Conservation (phyloP, 345 rosid genomes). For the Gossypium ekmanianum region DNA sequence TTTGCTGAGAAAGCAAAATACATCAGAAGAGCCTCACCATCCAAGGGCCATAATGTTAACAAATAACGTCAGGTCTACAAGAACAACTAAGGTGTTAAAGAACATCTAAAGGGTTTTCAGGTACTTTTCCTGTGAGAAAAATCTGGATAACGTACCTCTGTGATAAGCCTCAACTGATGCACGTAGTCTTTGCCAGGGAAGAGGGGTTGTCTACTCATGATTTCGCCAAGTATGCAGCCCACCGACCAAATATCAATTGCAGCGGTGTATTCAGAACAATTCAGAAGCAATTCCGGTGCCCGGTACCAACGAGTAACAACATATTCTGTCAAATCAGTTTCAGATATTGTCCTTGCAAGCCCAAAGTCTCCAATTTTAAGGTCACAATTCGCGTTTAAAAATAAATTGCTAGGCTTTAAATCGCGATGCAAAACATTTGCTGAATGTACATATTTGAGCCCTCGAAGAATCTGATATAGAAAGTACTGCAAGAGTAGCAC, state of each 20-base stretch:
- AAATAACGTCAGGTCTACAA: background rate
- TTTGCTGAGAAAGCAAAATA: background rate
- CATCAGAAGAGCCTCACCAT: background rate
- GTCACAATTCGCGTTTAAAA: slow-evolving; percentile 85
- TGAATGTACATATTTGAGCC: slow-evolving; percentile 94
- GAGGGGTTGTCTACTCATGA: slow-evolving; percentile 78
- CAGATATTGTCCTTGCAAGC: slow-evolving; percentile 97
- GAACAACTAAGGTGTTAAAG: background rate
- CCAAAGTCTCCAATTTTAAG: slow-evolving; percentile 99
- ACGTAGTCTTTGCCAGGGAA: slow-evolving; percentile 98
- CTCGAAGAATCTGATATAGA: slow-evolving; percentile 90
- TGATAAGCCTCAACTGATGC: slow-evolving; percentile 90
- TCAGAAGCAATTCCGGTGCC: slow-evolving; percentile 96
- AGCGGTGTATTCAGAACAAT: slow-evolving; percentile 97
- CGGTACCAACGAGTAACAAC: slow-evolving; percentile 99
- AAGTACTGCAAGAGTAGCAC: slow-evolving; percentile 66
- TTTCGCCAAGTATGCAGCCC: slow-evolving; percentile 97
- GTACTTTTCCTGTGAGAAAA: slow-evolving; percentile 8
- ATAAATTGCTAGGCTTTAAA: slow-evolving; percentile 93
- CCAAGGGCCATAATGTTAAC: background rate
- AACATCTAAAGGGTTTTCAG: background rate
- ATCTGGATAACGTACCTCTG: slow-evolving; percentile 58
- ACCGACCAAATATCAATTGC: slow-evolving; percentile 99
- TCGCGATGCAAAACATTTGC: slow-evolving; percentile 96
- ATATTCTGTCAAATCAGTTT: slow-evolving; percentile 99